A percentile compares a stretch with the other conserved stretches of the same genome.
Conservation (phyloP, 2,329 filamentous ascomycete genomes). For the Ceratocystis eucalypticola region DNA sequence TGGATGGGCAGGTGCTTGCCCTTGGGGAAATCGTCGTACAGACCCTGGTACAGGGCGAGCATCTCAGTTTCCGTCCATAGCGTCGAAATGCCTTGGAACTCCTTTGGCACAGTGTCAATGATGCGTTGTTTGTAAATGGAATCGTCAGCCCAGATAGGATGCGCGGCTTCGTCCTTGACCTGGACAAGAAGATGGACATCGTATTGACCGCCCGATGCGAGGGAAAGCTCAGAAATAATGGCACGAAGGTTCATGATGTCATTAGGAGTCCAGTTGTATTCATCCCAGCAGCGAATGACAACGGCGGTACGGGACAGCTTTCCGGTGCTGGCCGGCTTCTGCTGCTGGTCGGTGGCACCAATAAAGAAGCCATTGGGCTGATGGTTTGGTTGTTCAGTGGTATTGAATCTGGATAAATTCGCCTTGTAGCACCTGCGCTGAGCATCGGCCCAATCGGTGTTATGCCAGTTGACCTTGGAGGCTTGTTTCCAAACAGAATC, state of each 20-base stretch:
- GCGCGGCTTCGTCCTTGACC: slow-evolving; percentile 58
- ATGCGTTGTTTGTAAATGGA: slow-evolving; percentile 54
- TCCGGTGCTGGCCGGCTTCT: slow-evolving; percentile 18
- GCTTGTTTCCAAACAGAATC: slow-evolving; percentile 62
- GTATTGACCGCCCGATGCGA: slow-evolving; percentile 75
- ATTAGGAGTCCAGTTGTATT: slow-evolving; percentile 64
- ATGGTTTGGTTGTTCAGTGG: slow-evolving; percentile 27
- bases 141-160: slow-evolving; percentile 67
- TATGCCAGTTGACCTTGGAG: slow-evolving; percentile 61
- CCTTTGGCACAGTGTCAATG: slow-evolving; percentile 56
- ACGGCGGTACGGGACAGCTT: slow-evolving; percentile 54
- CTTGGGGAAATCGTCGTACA: slow-evolving; percentile 59
- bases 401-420: slow-evolving; percentile 56
- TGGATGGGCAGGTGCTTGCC: slow-evolving; percentile 64
- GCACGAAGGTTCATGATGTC: slow-evolving; percentile 71
- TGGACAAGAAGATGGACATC: slow-evolving; percentile 77
- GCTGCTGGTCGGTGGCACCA: slow-evolving; percentile 27
- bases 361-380: slow-evolving; percentile 40
- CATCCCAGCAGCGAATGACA: slow-evolving; percentile 70
- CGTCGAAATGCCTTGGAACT: slow-evolving; percentile 79
- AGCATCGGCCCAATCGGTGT: slow-evolving; percentile 64
- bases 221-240: slow-evolving; percentile 66
- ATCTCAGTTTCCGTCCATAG: slow-evolving; percentile 94
- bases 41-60: slow-evolving; percentile 74
- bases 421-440: slow-evolving; percentile 59